Evolutionary conservation across 495 filamentous ascomycete genomes (phyloP).

Genomic region (Letharia columbiana): DNA sequence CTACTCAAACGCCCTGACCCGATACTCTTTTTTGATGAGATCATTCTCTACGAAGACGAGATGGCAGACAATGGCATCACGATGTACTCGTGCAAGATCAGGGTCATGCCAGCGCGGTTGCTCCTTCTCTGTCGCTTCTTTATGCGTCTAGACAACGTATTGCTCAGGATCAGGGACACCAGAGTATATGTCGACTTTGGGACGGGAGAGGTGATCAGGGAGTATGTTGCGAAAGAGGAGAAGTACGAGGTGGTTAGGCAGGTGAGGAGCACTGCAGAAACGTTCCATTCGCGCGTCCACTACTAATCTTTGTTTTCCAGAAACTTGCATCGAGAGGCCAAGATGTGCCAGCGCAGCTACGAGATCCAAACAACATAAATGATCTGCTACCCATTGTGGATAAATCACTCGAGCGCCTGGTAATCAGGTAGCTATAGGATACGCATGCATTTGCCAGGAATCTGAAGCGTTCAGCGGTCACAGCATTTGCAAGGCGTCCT

Average conservation of each 20-base stretch:
- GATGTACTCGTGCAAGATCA: constrained; percentile 74
- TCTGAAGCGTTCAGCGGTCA: background rate
- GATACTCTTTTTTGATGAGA: constrained; percentile 89
- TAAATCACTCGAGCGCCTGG: constrained; percentile 39
- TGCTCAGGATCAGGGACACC: constrained; percentile 82
- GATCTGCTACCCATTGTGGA: constrained; percentile 66
- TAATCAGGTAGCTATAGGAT: constrained; percentile 8
- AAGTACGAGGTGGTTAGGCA: constrained; percentile 67
- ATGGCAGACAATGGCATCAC: constrained; percentile 95
- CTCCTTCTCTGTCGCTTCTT: constrained; percentile 83
- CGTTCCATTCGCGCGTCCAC: constrained; percentile 1
- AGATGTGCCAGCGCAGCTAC: constrained; percentile 66
- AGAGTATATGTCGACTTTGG: constrained; percentile 86
- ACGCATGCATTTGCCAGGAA: background rate
- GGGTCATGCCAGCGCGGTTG: constrained; percentile 83
- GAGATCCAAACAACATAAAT: constrained; percentile 73
- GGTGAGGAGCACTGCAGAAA: constrained; percentile 38
- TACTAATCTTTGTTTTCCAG: constrained; percentile 32
- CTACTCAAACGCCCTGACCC: constrained; percentile 79
- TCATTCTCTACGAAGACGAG: constrained; percentile 94
- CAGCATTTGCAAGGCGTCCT: constrained; percentile 10
- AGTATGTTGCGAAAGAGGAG: constrained; percentile 78
- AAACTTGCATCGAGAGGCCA: constrained; percentile 62
- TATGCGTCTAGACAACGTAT: constrained; percentile 82
- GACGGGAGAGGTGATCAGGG: constrained; percentile 70